Evolutionary conservation across 139 green algal species (phyloP).

Genomic region (Nannochloris sp.): DNA sequence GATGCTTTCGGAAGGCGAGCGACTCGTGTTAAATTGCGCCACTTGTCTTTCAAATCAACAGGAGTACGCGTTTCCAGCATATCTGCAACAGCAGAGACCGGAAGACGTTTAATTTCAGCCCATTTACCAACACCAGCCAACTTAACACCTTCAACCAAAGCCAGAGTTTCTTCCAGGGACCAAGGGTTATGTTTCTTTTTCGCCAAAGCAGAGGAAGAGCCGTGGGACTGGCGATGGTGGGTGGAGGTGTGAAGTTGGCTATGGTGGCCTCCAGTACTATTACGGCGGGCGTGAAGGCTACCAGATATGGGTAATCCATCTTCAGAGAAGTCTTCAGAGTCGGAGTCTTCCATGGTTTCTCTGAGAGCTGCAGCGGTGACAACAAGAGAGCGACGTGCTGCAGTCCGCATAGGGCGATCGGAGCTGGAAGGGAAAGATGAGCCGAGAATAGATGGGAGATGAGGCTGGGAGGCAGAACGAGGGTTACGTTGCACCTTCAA

Average conservation of each 20-base stretch:
- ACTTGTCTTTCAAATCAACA: slow-evolving; percentile 42
- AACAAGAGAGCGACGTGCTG: slow-evolving; percentile 6
- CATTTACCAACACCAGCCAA: slow-evolving; percentile 60
- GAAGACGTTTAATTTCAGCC: slow-evolving; percentile 52
- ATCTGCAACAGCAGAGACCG: slow-evolving; percentile 6
- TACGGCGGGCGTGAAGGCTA: background rate
- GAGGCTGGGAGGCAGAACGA: background rate
- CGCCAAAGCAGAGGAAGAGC: background rate
- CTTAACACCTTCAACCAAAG: slow-evolving; percentile 64
- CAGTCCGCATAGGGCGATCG: background rate
- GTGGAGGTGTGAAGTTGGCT: background rate
- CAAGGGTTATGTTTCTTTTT: slow-evolving; percentile 62
- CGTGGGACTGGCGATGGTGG: background rate
- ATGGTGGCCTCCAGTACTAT: background rate
- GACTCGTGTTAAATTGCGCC: slow-evolving; percentile 33
- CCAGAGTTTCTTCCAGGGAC: slow-evolving; percentile 55
- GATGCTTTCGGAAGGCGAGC: slow-evolving; percentile 20
- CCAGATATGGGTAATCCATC: background rate
- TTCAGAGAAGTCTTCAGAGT: background rate
- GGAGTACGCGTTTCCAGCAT: slow-evolving; percentile 13
- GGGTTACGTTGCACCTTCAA: background rate
- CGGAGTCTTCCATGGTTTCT: background rate
- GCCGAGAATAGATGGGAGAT: background rate
- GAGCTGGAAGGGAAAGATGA: background rate
- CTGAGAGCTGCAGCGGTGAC: slow-evolving; percentile 2